Base-by-base conservation (phyloP, 768 basidiomycete genomes). In the Mycena crocata region DNA sequence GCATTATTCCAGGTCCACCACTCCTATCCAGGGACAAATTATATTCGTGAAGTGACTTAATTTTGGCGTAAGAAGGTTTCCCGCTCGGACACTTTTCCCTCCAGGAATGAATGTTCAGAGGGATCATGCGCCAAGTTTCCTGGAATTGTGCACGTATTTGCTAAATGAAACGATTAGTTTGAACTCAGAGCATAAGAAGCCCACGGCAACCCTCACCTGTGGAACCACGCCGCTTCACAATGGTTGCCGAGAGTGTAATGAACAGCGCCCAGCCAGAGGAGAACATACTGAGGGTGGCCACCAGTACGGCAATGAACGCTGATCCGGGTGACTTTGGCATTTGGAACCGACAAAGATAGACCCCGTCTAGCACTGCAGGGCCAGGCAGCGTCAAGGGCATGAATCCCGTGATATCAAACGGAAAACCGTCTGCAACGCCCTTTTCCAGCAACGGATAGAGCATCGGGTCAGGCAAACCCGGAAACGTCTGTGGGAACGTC, bases 201-300 rank as follows among this genome's bases (percentile, higher is more conserved):
- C n/a, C n/a, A n/a, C 50, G 32, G 30, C 46, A 19, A 50, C 49
- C 31, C 31, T 34, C 9, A 32, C 49, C 31, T 17, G 15, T 49
- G 1, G 28, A 30, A 6, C 24, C 15, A 26, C 26, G 54, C 40
- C 13, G 28, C 37, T 55, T 55, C 2, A 55, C 54, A 23, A 55
- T 10, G 15, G 7, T 8, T 13, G 12, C 37, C 54, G 55, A 37
- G 2, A 56, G 17, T 40, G 2, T 21, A 5, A 56, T 26, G 55
- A 56, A 56, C 23, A 40, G 9, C 5, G 28, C 55, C 55, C 55
- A 56, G 49, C 50, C 72, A 30, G 64, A 40, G 19, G 73, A 68
- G 51, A 76, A 75, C 74, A 74, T 74, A 59, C 73, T 73, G 35
- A 72, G 50, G 15, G 73, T 75, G 7, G 73, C 74, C 13, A 73